Evolutionary conservation across 164 flowering plant genomes (phyloP).

Genomic region (Magnolia sinica): DNA sequence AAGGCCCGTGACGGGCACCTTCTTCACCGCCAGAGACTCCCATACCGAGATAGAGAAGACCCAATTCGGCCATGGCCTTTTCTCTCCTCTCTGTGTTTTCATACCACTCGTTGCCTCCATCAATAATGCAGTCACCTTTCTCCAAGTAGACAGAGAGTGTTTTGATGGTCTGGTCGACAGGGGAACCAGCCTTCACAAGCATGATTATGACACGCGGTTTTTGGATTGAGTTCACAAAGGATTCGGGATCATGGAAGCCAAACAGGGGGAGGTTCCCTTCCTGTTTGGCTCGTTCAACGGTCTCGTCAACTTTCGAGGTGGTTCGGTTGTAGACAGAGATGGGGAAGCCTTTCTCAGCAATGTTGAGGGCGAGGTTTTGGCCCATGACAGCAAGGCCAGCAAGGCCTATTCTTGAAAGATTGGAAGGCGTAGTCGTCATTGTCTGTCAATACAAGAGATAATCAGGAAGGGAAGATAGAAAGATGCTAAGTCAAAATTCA

Average conservation of each 20-base stretch:
- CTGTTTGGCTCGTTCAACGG: constrained; percentile 59
- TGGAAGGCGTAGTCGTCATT: constrained; percentile 26
- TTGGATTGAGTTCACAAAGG: constrained; percentile 56
- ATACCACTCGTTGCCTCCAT: constrained; percentile 78
- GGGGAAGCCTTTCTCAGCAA: constrained; percentile 77
- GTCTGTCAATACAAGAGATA: no score
- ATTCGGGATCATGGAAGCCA: constrained; percentile 62
- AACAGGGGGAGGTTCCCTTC: constrained; percentile 67
- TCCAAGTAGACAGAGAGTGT: constrained; percentile 57
- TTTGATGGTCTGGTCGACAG: constrained; percentile 65
- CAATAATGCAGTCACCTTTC: constrained; percentile 66
- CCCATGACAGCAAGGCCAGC: constrained; percentile 82
- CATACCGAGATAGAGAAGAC: constrained; percentile 67
- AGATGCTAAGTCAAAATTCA: no score
- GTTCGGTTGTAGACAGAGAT: constrained; percentile 76
- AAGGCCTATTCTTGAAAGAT: constrained; percentile 58
- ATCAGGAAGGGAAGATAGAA: no score
- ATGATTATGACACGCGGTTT: constrained; percentile 63
- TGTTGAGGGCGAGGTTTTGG: constrained; percentile 71
- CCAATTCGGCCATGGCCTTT: constrained; percentile 45
- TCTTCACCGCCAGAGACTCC: constrained; percentile 84
- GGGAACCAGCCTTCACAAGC: constrained; percentile 70
- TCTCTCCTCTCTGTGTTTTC: constrained; percentile 66
- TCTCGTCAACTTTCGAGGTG: constrained; percentile 70
- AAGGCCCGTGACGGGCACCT: constrained; percentile 73